These are phyloP conservation scores for Beauveria sp. DNA, from an alignment of 2,329 filamentous ascomycete genomes.

Conservation along the genomic window DNA sequence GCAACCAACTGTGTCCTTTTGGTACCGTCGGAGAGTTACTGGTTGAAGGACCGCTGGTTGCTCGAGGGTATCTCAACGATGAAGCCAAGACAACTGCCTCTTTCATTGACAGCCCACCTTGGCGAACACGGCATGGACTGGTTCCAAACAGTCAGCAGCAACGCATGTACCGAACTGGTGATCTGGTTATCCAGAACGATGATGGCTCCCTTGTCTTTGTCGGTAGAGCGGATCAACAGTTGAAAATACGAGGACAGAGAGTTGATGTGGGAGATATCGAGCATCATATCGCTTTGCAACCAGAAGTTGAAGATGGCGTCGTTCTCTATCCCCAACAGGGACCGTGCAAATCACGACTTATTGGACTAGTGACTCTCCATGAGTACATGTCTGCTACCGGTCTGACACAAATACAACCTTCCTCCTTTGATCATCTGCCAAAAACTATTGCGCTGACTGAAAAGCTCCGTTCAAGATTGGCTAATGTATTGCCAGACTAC, in stretches of 20 bases:
- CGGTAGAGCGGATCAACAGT: neutral
- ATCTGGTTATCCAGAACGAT: slow-evolving; percentile 6
- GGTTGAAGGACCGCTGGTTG: slow-evolving; percentile 38
- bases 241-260: neutral
- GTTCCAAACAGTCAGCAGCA: neutral
- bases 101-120: slow-evolving; percentile 20
- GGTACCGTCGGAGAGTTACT: slow-evolving; percentile 26
- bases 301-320: neutral
- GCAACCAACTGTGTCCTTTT: slow-evolving; percentile 15
- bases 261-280: neutral
- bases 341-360: neutral
- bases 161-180: slow-evolving; percentile 2
- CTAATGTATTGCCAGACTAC: neutral
- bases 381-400: neutral
- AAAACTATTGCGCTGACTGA: neutral
- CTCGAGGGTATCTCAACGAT: slow-evolving; percentile 40
- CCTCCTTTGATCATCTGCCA: neutral
- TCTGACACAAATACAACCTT: neutral
- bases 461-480: neutral
- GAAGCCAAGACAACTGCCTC: slow-evolving; percentile 21
- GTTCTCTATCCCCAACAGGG: neutral
- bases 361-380: neutral
- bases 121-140: slow-evolving; percentile 11
- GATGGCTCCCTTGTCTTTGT: neutral
- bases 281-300: neutral